Conservation (phyloP, 306 rosid genomes). For the Vachellia collinsii region DNA sequence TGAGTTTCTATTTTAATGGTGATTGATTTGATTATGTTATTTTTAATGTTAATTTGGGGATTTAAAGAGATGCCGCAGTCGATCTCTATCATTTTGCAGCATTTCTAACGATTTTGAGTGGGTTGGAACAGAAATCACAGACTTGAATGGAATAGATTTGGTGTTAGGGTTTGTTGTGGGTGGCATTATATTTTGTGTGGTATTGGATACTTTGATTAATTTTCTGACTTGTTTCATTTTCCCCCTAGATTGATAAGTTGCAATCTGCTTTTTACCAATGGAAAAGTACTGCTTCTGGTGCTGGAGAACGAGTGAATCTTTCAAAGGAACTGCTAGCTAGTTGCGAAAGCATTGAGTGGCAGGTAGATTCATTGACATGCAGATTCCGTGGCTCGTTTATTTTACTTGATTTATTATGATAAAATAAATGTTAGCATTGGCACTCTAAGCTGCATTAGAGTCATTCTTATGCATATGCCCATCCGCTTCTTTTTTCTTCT, state of each 20-base stretch:
- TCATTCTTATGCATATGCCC: too few relatives aligned
- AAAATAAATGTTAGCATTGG: not conserved
- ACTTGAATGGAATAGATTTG: not conserved
- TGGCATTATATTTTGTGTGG: constrained; percentile 19
- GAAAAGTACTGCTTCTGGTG: constrained; percentile 56
- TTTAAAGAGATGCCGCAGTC: constrained; percentile 15
- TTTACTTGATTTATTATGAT: not conserved
- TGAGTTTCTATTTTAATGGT: constrained; percentile 12
- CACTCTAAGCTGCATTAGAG: too few relatives aligned
- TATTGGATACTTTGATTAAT: constrained; percentile 5
- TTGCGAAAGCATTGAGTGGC: constrained; percentile 93
- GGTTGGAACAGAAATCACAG: not conserved
- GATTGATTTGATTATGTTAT: constrained; percentile 33
- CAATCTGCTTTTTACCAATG: constrained; percentile 83
- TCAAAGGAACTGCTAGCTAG: constrained; percentile 69
- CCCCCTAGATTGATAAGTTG: constrained; percentile 75
- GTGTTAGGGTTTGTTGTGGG: constrained; percentile 23
- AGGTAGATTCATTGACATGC: constrained; percentile 55
- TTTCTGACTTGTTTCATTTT: constrained; percentile 34
- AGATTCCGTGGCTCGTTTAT: constrained; percentile 10
- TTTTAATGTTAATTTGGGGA: constrained; percentile 17
- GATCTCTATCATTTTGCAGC: constrained; percentile 33
- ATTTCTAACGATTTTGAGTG: constrained; percentile 14
- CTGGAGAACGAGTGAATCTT: constrained; percentile 61
- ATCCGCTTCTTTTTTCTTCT: too few relatives aligned